Percentiles rank a stretch among this genome's conserved stretches.
Conservation (phyloP, 2,329 filamentous ascomycete species). For the Blastomyces emzantsi region DNA sequence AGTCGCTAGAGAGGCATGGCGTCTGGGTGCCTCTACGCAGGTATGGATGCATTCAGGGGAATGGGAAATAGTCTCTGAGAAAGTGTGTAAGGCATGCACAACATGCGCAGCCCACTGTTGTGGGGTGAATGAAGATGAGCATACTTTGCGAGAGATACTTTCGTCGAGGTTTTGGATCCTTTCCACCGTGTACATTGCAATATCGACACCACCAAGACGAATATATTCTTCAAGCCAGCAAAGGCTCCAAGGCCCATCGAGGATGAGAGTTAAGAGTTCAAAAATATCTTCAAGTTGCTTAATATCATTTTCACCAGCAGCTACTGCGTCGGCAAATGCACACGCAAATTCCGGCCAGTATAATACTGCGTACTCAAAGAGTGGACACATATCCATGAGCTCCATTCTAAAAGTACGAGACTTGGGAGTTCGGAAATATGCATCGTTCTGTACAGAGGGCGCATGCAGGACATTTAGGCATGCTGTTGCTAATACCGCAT, state of each 20-base stretch:
- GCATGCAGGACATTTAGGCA: conserved; percentile 8
- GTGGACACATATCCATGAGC: conserved; percentile 4
- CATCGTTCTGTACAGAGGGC: conserved; percentile 1
- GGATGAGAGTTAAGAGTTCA: conserved; percentile 8
- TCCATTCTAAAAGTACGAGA: neutral
- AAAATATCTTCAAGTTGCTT: neutral
- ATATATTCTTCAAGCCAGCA: conserved; percentile 11
- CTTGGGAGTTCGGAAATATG: conserved; percentile 7
- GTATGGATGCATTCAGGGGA: conserved; percentile 7
- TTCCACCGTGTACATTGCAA: conserved; percentile 7
- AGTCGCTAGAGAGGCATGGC: neutral
- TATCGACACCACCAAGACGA: conserved; percentile 9
- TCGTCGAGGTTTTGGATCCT: conserved; percentile 5
- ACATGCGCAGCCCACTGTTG: conserved; percentile 9
- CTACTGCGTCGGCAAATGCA: neutral
- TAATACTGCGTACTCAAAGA: conserved; percentile 10
- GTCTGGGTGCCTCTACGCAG: conserved; percentile 1
- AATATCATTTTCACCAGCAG: neutral
- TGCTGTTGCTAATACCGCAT: conserved; percentile 5
- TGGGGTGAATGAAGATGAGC: conserved; percentile 1
- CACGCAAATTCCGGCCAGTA: conserved; percentile 10
- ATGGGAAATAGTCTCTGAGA: conserved; percentile 8
- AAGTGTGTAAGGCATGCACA: conserved; percentile 8
- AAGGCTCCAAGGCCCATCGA: conserved; percentile 6
- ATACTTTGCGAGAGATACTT: neutral